phyloP scores from a whole-genome alignment of 2,329 filamentous ascomycete genomes.

The Exophiala phaeomuriformis region DNA sequence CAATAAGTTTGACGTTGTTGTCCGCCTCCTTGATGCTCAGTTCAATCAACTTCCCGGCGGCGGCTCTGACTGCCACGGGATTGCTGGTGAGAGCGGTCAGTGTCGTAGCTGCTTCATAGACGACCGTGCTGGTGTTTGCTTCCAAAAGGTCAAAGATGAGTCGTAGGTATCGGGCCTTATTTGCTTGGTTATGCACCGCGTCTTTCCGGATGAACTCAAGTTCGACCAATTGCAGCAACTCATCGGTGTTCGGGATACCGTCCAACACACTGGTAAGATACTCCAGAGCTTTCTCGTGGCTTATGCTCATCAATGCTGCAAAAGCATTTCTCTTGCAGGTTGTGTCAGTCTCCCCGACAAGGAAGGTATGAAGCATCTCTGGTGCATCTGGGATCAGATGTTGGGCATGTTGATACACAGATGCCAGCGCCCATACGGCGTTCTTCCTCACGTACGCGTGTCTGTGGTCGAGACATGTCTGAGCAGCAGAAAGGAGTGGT shows the following conservation, averaged over 20 bases:
- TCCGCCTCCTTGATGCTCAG: slow-evolving; percentile 95
- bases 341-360: slow-evolving; percentile 82
- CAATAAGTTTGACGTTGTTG: slow-evolving; percentile 98
- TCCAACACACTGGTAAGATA: slow-evolving; percentile 88
- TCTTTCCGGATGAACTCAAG: slow-evolving; percentile 97
- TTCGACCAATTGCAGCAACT: slow-evolving; percentile 85
- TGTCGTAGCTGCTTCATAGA: slow-evolving; percentile 95
- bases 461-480: slow-evolving; percentile 87
- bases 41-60: slow-evolving; percentile 92
- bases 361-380: slow-evolving; percentile 81
- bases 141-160: slow-evolving; percentile 96
- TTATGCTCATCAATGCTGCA: slow-evolving; percentile 80
- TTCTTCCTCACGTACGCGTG: slow-evolving; percentile 99
- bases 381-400: slow-evolving; percentile 90
- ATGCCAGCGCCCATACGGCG: slow-evolving; percentile 87
- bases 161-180: slow-evolving; percentile 90
- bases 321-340: slow-evolving; percentile 99
- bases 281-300: slow-evolving; percentile 82
- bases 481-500: slow-evolving; percentile 83
- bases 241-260: slow-evolving; percentile 86
- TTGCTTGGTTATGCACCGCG: slow-evolving; percentile 85
- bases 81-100: slow-evolving; percentile 91
- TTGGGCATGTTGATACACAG: slow-evolving; percentile 85
- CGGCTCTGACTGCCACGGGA: slow-evolving; percentile 94
- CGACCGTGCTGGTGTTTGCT: slow-evolving; percentile 84